Percentiles rank a stretch among this genome's conserved stretches.
These are phyloP conservation scores for Fusarium fracticaudum DNA, from an alignment of 2,329 filamentous ascomycete species.

Conservation along the genomic window DNA sequence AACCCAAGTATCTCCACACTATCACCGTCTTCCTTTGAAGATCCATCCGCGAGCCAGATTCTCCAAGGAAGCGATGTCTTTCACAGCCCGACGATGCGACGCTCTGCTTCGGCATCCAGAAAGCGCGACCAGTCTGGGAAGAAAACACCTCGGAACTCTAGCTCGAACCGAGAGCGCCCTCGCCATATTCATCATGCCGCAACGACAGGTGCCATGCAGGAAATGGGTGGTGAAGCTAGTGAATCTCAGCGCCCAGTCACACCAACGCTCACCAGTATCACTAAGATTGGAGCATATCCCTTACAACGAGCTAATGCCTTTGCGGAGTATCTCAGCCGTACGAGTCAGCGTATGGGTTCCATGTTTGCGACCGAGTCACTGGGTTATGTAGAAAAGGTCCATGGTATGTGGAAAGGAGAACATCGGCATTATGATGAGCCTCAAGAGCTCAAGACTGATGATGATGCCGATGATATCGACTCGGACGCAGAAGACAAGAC, in stretches of 20 bases:
- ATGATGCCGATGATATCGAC: constrained; percentile 58
- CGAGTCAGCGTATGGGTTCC: constrained; percentile 82
- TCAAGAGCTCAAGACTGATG: constrained; percentile 60
- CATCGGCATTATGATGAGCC: constrained; percentile 85
- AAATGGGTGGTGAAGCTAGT: constrained; percentile 8
- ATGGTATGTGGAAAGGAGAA: constrained; percentile 94
- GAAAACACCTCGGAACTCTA: constrained; percentile 29
- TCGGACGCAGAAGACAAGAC: constrained; percentile 71
- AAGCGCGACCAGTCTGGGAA: constrained; percentile 22
- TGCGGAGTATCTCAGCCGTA: constrained; percentile 82
- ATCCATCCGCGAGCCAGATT: constrained; percentile 91
- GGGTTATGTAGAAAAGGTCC: constrained; percentile 96
- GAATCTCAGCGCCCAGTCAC: constrained; percentile 43
- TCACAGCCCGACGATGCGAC: constrained; percentile 75
- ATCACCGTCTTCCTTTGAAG: constrained; percentile 75
- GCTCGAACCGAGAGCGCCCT: constrained; percentile 7
- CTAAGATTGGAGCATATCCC: constrained; percentile 76
- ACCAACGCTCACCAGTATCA: constrained; percentile 62
- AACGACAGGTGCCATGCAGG: constrained; percentile 51
- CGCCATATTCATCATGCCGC: constrained; percentile 45
- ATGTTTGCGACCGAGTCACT: constrained; percentile 90
- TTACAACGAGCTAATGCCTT: constrained; percentile 84
- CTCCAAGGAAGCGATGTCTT: constrained; percentile 89
- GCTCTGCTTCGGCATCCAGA: constrained; percentile 55
- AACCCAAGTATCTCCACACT: constrained; percentile 78